phyloP scores from a whole-genome alignment of 257 asterid genomes.

The Salvia splendens region DNA sequence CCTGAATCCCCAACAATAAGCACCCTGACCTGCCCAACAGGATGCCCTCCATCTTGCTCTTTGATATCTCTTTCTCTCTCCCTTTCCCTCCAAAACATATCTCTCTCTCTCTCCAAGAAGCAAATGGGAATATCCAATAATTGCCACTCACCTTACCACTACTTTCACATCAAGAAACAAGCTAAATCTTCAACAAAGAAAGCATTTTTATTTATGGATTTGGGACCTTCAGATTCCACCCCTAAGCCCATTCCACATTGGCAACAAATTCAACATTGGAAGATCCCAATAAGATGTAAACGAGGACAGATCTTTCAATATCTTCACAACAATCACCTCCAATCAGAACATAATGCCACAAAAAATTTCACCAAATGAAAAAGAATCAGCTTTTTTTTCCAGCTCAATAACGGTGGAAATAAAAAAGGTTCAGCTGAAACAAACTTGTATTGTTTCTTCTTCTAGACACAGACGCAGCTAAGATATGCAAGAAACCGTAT shows the following conservation, averaged over 20 bases:
- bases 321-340: conserved; percentile 12
- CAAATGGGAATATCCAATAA: conserved; percentile 2
- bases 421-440: background rate
- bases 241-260: conserved; percentile 29
- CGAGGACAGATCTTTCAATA: conserved; percentile 8
- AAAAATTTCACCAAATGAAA: background rate
- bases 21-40: conserved; percentile 92
- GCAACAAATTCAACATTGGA: conserved; percentile 30
- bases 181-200: conserved; percentile 23
- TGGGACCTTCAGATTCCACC: conserved; percentile 21
- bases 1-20: conserved; percentile 95
- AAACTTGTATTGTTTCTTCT: conserved; percentile 24
- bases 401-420: conserved; percentile 22
- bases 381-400: conserved; percentile 8
- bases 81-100: conserved; percentile 92
- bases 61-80: conserved; percentile 52
- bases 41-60: conserved; percentile 86
- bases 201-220: conserved; percentile 9
- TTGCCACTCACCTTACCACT: conserved; percentile 15
- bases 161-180: conserved; percentile 35
- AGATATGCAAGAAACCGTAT: conserved; percentile 27
- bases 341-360: conserved; percentile 12
- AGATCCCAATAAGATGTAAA: conserved; percentile 23
- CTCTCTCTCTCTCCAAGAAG: conserved; percentile 4
- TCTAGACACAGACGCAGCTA: conserved; percentile 23